Evolutionary conservation across 2,329 filamentous ascomycete species (phyloP).

Genomic region (Pseudonectria buxi): DNA sequence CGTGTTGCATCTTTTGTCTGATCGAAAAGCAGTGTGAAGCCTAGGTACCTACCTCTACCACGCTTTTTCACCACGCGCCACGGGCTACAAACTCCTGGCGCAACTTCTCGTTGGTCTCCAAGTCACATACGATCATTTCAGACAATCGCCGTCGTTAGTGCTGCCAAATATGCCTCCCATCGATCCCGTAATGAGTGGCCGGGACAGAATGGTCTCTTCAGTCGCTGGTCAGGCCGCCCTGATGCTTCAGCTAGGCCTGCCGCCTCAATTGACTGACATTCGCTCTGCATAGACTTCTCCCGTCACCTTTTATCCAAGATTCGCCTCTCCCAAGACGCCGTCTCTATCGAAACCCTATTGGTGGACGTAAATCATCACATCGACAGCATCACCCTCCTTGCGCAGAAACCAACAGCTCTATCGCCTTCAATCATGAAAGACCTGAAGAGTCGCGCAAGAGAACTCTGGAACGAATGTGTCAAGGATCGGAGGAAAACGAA

Average conservation of each 20-base stretch:
- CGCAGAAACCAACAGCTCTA: slow-evolving; percentile 1
- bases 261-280: not conserved
- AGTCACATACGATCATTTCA: too few species aligned
- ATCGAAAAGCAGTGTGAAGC: too few species aligned
- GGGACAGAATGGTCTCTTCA: slow-evolving; percentile 17
- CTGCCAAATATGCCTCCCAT: slow-evolving; percentile 18
- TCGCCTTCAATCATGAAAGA: slow-evolving; percentile 23
- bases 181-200: slow-evolving; percentile 8
- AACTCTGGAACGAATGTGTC: slow-evolving; percentile 62
- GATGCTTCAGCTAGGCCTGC: not conserved
- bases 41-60: too few species aligned
- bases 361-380: slow-evolving; percentile 25
- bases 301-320: slow-evolving; percentile 20
- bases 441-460: slow-evolving; percentile 50
- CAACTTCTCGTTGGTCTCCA: too few species aligned
- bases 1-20: too few species aligned
- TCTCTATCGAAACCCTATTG: slow-evolving; percentile 33
- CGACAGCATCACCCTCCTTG: slow-evolving; percentile 12
- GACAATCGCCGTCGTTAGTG: not conserved
- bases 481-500: slow-evolving; percentile 33
- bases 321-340: slow-evolving; percentile 21
- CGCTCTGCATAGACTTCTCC: slow-evolving; percentile 22
- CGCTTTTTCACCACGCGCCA: too few species aligned
- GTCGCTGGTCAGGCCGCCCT: slow-evolving; percentile 20
- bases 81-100: too few species aligned